These are phyloP conservation scores for Plasmodium gonderi DNA, from an alignment of 169 alveolate species.

Conservation along the genomic window DNA sequence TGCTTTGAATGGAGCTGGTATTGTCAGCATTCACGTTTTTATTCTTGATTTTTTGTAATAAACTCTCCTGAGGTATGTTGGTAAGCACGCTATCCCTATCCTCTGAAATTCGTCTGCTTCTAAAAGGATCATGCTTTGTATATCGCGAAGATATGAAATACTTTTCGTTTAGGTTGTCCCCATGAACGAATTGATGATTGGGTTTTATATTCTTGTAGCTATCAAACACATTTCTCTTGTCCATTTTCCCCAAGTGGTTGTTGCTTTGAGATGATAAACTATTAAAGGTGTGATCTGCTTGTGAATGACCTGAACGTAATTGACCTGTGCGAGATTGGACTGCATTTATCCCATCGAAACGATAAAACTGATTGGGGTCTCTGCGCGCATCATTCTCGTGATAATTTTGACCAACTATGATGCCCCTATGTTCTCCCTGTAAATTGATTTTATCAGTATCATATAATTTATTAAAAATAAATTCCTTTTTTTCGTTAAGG, in stretches of 20 bases:
- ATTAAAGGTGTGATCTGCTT: not conserved
- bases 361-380: not conserved
- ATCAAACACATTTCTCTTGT: not conserved
- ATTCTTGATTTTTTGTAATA: constrained; percentile 36
- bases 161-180: not conserved
- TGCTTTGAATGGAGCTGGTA: no score
- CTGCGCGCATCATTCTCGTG: not conserved
- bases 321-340: no score
- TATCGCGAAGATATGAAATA: not conserved
- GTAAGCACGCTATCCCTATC: not conserved
- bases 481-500: constrained; percentile 25
- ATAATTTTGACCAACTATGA: not conserved
- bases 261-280: not conserved
- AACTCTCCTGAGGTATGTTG: constrained; percentile 32
- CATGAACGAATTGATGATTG: not conserved
- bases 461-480: constrained; percentile 26
- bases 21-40: not conserved
- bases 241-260: not conserved
- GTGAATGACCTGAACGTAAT: no score
- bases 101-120: not conserved
- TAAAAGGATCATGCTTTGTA: not conserved
- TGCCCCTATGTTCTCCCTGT: constrained; percentile 40
- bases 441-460: constrained; percentile 42
- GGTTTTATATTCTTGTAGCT: not conserved
- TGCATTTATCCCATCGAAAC: no score